A percentile compares a stretch with the other conserved stretches of the same genome.
Evolutionary conservation across 768 basidiomycete genomes (phyloP).

Genomic region (Suillus plorans): DNA sequence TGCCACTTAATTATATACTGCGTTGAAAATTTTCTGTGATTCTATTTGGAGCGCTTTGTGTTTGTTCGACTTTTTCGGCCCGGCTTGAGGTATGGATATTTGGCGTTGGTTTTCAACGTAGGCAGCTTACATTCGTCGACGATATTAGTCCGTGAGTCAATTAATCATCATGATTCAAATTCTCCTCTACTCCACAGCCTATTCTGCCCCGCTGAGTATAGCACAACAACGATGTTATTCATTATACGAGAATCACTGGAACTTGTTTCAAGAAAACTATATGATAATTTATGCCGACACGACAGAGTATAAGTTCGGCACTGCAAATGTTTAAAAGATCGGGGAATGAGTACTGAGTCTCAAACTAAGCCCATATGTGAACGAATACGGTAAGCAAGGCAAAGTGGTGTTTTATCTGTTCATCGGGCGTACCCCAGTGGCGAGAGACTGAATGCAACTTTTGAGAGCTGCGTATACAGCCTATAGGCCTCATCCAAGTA

Average conservation of each 20-base stretch:
- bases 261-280: background rate
- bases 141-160: slow-evolving; percentile 19
- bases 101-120: no score
- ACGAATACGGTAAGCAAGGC: background rate
- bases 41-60: background rate
- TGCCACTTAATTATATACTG: background rate
- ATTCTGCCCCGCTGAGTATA: slow-evolving; percentile 29
- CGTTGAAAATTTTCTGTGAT: background rate
- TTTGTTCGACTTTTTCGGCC: background rate
- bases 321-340: no score
- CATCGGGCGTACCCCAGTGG: no score
- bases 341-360: background rate
- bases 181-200: slow-evolving; percentile 36
- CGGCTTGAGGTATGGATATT: background rate
- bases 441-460: no score
- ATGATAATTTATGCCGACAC: no score
- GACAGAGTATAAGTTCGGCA: no score
- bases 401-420: no score
- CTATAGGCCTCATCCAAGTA: no score
- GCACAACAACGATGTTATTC: slow-evolving; percentile 17
- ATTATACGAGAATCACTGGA: slow-evolving; percentile 20
- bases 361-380: no score
- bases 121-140: background rate
- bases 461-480: no score
- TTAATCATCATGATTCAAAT: slow-evolving; percentile 24